A percentile compares a stretch with the other conserved stretches of the same genome.
Evolutionary conservation across 345 rosid genomes (phyloP).

Genomic region (Litchi chinensis): DNA sequence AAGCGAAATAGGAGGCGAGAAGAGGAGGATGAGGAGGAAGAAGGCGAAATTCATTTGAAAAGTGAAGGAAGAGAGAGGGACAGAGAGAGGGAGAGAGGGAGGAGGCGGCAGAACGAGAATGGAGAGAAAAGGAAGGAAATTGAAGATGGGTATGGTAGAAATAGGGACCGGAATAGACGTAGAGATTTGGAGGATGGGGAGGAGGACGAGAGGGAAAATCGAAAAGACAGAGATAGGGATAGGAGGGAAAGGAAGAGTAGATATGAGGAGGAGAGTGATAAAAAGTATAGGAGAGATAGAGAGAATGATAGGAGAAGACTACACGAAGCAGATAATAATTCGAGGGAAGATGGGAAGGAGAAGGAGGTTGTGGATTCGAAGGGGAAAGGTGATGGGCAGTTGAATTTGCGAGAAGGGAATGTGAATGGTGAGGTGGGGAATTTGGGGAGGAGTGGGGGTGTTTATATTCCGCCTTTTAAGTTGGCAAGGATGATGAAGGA

Average conservation of each 20-base stretch:
- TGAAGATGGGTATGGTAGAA: conserved; percentile 24
- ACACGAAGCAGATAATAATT: conserved; percentile 27
- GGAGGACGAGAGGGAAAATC: conserved; percentile 27
- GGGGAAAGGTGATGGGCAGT: conserved; percentile 19
- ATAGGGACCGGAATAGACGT: conserved; percentile 31
- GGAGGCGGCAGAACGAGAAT: conserved; percentile 31
- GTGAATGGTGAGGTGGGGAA: conserved; percentile 32
- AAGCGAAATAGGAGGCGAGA: background rate
- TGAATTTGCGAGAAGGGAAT: conserved; percentile 39
- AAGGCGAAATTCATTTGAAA: conserved; percentile 21
- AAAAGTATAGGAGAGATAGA: conserved; percentile 27
- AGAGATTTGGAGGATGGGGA: conserved; percentile 33
- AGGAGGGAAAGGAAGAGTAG: background rate
- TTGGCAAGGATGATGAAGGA: conserved; percentile 91
- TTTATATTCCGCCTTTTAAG: conserved; percentile 88
- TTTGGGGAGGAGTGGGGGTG: conserved; percentile 76
- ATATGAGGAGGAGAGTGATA: conserved; percentile 18
- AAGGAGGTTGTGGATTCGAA: conserved; percentile 34
- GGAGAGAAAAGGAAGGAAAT: conserved; percentile 26
- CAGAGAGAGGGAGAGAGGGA: conserved; percentile 15
- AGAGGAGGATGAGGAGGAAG: conserved; percentile 14
- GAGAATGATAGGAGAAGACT: conserved; percentile 24
- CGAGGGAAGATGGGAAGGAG: conserved; percentile 28
- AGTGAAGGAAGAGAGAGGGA: conserved; percentile 31
- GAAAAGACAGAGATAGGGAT: conserved; percentile 13